A percentile compares a stretch with the other conserved stretches of the same genome.
These are phyloP conservation scores for Xerocomus minutiporus DNA, from an alignment of 1,284 basidiomycete genomes.

Conservation along the genomic window DNA sequence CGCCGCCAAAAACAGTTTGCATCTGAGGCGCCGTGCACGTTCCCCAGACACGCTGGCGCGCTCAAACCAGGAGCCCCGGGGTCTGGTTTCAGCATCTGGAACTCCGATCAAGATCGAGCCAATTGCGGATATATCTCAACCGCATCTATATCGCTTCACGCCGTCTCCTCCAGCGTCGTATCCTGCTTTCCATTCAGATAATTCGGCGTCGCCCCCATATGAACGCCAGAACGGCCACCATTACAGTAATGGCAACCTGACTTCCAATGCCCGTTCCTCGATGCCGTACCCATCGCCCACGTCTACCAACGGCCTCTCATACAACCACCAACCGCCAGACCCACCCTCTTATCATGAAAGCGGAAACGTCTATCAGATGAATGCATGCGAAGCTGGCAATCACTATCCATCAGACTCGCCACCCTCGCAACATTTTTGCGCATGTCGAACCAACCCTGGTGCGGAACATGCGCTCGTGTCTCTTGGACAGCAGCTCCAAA, in stretches of 20 bases:
- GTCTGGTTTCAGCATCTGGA: constrained; percentile 40
- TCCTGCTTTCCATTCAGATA: constrained; percentile 34
- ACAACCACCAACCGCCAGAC: constrained; percentile 34
- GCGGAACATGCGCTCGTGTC: constrained; percentile 53
- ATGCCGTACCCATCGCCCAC: constrained; percentile 35
- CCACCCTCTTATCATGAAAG: constrained; percentile 41
- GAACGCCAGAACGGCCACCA: constrained; percentile 34
- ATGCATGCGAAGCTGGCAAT: constrained; percentile 43
- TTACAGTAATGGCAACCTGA: constrained; percentile 31
- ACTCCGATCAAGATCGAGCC: constrained; percentile 60
- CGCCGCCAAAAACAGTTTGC: constrained; percentile 57
- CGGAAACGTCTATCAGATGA: constrained; percentile 41
- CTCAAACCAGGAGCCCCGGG: constrained; percentile 32
- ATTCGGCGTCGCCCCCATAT: constrained; percentile 33
- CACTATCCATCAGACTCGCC: constrained; percentile 39
- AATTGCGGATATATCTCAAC: constrained; percentile 39
- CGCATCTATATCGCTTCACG: constrained; percentile 59
- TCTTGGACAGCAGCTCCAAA: constrained; percentile 61
- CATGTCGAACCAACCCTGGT: constrained; percentile 61
- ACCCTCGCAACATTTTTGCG: constrained; percentile 44
- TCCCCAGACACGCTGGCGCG: constrained; percentile 39
- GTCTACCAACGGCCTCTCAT: constrained; percentile 33
- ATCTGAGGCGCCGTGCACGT: constrained; percentile 38
- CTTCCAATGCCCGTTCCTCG: constrained; percentile 28
- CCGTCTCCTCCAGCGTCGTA: constrained; percentile 48